phyloP scores from a whole-genome alignment of 805 yeast species.

The Wickerhamiella nectarea region DNA sequence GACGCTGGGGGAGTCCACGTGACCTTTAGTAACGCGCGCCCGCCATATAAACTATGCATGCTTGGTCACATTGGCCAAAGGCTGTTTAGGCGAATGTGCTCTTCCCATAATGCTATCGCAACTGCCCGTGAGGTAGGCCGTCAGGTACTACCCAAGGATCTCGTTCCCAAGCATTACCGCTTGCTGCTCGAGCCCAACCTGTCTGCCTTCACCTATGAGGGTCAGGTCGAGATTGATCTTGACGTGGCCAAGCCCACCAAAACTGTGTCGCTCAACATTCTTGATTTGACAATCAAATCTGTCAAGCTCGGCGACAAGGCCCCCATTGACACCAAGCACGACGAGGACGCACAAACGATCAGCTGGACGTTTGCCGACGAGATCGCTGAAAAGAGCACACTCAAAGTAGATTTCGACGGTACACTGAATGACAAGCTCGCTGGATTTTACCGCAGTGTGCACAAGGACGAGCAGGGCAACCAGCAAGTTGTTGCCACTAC shows the following conservation, averaged over 20 bases:
- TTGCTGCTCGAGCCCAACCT: slow-evolving; percentile 52
- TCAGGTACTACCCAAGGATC: slow-evolving; percentile 44
- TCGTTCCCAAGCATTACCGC: slow-evolving; percentile 63
- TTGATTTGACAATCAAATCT: slow-evolving; percentile 45
- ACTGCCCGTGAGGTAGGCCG: slow-evolving; percentile 19
- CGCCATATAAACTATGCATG: background rate
- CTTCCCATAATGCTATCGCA: slow-evolving; percentile 14
- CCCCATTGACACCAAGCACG: slow-evolving; percentile 24
- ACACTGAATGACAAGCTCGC: slow-evolving; percentile 54
- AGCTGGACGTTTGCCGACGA: slow-evolving; percentile 40
- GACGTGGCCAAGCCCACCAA: slow-evolving; percentile 32
- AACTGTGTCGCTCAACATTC: slow-evolving; percentile 41
- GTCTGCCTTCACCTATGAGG: slow-evolving; percentile 27
- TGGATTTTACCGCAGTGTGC: slow-evolving; percentile 58
- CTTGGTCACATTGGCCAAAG: slow-evolving; percentile 4
- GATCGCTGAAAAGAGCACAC: slow-evolving; percentile 36
- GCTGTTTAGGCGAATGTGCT: slow-evolving; percentile 15
- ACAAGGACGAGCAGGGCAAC: slow-evolving; percentile 38
- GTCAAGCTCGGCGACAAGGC: slow-evolving; percentile 24
- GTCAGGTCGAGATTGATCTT: slow-evolving; percentile 32
- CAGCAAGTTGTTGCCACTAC: slow-evolving; percentile 49
- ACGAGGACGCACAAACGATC: slow-evolving; percentile 48
- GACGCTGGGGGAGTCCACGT: background rate
- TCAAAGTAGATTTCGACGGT: slow-evolving; percentile 42
- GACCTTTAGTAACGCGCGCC: background rate